Base-by-base conservation (phyloP, 768 basidiomycete species). In the Pisolithus albus region DNA sequence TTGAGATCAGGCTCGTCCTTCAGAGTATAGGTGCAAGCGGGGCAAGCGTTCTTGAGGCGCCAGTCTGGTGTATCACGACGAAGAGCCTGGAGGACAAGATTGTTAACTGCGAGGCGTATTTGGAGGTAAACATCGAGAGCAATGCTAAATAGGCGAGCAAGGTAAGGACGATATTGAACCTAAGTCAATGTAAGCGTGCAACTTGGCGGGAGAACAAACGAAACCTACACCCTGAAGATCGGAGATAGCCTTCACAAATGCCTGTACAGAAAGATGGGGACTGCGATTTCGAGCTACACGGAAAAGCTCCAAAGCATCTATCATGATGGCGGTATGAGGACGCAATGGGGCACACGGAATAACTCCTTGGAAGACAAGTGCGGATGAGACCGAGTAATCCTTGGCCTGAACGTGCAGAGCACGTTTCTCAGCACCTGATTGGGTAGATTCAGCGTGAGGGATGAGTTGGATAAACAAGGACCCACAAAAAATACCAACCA, bases 41-140 rank as follows among this genome's bases (percentile, higher is more conserved):
- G 66, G 54, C 74, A 76, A 0, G 64, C 56, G 48, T 74, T 62
- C 32, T 2, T 63, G n/a, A 43, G n/a, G 21, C 5, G 52, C 69
- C 71, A 76, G 30, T 72, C 40, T 0, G 63, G 60, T 1, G 0
- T 38, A 46, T 70, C 56, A 0, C 62, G 56, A 1, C 62, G 61
- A 16, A 76, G 61, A 4, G 53, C 58, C 6, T 9, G 19, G 4
- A 55, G 23, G n/a, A 72, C 59, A 1, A 43, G 51, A 1, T 18
- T 13, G 16, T 67, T 50, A 15, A 72, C 59, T 0, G 2, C 9
- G 0, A 54, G 52, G 0, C 46, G 47, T 3, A 73, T 65, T 0
- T 48, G 23, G 9, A 75, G 63, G 52, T 72, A 75, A 0, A 65
- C 43, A 46, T 75, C 70, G 48, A 68, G 72, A 66, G 57, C 0